A percentile compares a stretch with the other conserved stretches of the same genome.
Conservation (phyloP, 495 filamentous ascomycete species). For the Annulohypoxylon stygium region DNA sequence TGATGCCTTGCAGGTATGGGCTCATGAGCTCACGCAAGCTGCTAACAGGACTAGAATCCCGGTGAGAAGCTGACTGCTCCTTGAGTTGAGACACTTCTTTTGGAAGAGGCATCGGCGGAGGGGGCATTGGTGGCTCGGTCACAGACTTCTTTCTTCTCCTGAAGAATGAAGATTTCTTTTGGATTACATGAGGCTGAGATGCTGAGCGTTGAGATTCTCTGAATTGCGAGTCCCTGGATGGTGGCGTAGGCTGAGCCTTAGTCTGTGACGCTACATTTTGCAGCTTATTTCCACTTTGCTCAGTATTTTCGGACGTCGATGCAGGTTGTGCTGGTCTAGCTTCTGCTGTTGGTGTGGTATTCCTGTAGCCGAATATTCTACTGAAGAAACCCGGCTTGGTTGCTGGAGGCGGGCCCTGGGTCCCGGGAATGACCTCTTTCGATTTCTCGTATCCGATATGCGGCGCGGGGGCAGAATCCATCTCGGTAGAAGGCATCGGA, state of each 20-base stretch:
- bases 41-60: constrained; percentile 78
- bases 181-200: constrained; percentile 66
- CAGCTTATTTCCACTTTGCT: constrained; percentile 33
- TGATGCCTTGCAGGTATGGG: constrained; percentile 72
- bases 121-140: constrained; percentile 64
- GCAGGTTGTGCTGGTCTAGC: constrained; percentile 50
- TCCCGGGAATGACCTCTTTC: constrained; percentile 58
- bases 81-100: constrained; percentile 52
- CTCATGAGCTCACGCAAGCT: constrained; percentile 93
- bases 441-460: constrained; percentile 70
- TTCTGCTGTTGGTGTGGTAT: constrained; percentile 41
- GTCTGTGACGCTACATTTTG: constrained; percentile 49
- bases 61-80: constrained; percentile 43
- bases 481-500: constrained; percentile 52
- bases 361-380: constrained; percentile 81
- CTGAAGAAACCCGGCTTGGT: constrained; percentile 87
- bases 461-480: constrained; percentile 65
- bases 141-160: constrained; percentile 89
- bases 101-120: constrained; percentile 46
- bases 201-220: constrained; percentile 56
- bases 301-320: constrained; percentile 37
- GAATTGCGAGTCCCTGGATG: constrained; percentile 59
- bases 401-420: constrained; percentile 49
- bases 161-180: constrained; percentile 96
- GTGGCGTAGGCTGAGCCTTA: constrained; percentile 61